Base-by-base conservation (phyloP, 495 filamentous ascomycete species). In the Penicillium cataractarum region DNA sequence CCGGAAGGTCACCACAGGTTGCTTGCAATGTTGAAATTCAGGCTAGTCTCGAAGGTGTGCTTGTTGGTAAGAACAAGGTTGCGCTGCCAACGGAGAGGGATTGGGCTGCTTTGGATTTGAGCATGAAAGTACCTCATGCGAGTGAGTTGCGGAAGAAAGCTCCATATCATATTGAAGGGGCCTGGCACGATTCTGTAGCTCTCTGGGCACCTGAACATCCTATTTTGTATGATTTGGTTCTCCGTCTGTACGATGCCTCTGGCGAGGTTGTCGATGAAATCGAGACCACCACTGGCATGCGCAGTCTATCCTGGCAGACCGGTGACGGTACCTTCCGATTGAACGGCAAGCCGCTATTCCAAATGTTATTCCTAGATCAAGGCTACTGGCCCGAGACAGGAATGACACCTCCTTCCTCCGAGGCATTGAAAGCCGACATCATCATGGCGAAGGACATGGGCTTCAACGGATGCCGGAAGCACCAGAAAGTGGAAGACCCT, bases 401-500 rank as follows among this genome's bases (percentile, higher is more conserved):
- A 0, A 37, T 78, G 27, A 78, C 76, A n/a, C 76, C 74, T 2
- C 76, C 76, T 6, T 76, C 74, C 0, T 64, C 63, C 0, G 72
- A 75, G 22, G 73, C 76, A 0, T 52, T 78, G 26, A 70, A 66
- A 50, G 53, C 57, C 1, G 76, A 78, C 46, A 78, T 78, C 12
- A 64, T 74, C 53, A 57, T 76, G 62, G 63, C 69, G 0, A 66
- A 75, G 56, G 62, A 62, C 6, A 44, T 77, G 37, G 76, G 74
- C 0, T 69, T 75, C 61, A 78, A 76, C 53, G 76, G 76, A 9
- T 77, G 74, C 31, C 76, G 76, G 21, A 78, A 78, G 60, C 76
- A 78, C 42, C 76, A 78, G 61, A 78, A 78, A 52, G 73, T 78
- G 44, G 76, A 78, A 40, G 74, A 78, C 19, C 68, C 73, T 0